Conservation (phyloP, 768 basidiomycete genomes). For the Cyclocybe aegerita region DNA sequence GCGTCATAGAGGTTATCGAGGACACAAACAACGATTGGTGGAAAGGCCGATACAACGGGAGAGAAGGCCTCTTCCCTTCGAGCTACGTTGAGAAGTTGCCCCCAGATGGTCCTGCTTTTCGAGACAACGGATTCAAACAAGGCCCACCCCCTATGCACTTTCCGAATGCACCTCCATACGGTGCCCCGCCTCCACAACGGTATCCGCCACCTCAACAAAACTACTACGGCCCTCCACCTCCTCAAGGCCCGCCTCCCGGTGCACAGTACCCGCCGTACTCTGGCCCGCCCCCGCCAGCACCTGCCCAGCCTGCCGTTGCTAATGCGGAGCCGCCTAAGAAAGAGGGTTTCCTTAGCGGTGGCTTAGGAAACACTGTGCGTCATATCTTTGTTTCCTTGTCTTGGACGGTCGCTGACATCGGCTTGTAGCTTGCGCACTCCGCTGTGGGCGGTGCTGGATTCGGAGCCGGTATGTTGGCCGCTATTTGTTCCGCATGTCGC, state of each 20-base stretch:
- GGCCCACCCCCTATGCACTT: slow-evolving; percentile 11
- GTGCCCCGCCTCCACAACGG: slow-evolving; percentile 23
- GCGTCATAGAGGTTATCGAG: slow-evolving; percentile 69
- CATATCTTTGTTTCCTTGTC: background rate
- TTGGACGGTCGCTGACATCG: slow-evolving; percentile 1
- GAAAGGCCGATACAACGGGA: slow-evolving; percentile 65
- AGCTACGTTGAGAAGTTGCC: slow-evolving; percentile 63
- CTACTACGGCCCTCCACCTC: slow-evolving; percentile 12
- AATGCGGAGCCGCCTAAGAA: slow-evolving; percentile 47
- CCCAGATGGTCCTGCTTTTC: slow-evolving; percentile 9
- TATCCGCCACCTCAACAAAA: slow-evolving; percentile 11
- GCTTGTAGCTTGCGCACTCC: slow-evolving; percentile 45
- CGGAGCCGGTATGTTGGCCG: slow-evolving; percentile 54
- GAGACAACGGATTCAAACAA: slow-evolving; percentile 8
- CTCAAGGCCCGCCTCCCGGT: slow-evolving; percentile 8
- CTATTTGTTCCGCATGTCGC: background rate
- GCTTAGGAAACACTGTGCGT: slow-evolving; percentile 51
- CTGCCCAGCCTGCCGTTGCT: slow-evolving; percentile 18
- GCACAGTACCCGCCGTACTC: background rate
- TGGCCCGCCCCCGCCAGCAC: slow-evolving; percentile 11
- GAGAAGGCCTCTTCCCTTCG: slow-evolving; percentile 73
- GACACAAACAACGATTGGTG: slow-evolving; percentile 87
- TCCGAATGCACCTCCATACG: slow-evolving; percentile 10
- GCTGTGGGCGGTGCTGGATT: slow-evolving; percentile 72
- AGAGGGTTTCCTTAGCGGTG: slow-evolving; percentile 43